phyloP scores from a whole-genome alignment of 2,329 filamentous ascomycete genomes.

The Monilinia vaccinii-corymbosi region DNA sequence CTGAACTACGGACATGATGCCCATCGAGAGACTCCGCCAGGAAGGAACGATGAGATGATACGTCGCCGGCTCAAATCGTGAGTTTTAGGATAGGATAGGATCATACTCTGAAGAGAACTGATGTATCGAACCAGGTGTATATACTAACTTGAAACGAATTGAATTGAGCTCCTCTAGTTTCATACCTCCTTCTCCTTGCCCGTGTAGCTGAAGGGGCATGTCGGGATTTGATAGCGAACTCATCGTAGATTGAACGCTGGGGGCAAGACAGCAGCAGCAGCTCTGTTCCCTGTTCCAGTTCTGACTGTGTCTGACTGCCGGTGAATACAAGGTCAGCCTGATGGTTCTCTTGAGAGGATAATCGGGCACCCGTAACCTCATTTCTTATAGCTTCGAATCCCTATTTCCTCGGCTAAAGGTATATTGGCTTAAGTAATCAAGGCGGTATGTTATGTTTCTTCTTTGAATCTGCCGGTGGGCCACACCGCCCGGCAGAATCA shows the following conservation, averaged over 20 bases:
- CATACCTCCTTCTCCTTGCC: conserved; percentile 71
- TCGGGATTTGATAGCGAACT: conserved; percentile 77
- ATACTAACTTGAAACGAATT: not conserved
- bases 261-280: conserved; percentile 56
- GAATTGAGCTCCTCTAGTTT: conserved; percentile 35
- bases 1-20: not conserved
- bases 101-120: not conserved
- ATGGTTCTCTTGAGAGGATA: conserved; percentile 33
- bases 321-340: conserved; percentile 57
- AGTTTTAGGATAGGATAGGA: not conserved
- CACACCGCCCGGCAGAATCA: conserved; percentile 7
- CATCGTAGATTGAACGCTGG: conserved; percentile 39
- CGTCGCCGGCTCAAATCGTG: not conserved
- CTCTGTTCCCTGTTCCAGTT: conserved; percentile 71
- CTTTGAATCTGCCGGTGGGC: not conserved
- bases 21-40: not conserved
- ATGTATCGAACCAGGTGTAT: not conserved
- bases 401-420: conserved; percentile 42
- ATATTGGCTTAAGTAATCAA: too few relatives aligned
- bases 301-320: conserved; percentile 54
- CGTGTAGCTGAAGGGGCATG: conserved; percentile 73
- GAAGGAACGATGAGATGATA: not conserved
- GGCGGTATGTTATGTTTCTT: too few relatives aligned
- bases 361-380: not conserved
- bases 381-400: too few relatives aligned